These are phyloP conservation scores for Cytospora mali DNA, from an alignment of 2,329 filamentous ascomycete species.

Conservation along the genomic window DNA sequence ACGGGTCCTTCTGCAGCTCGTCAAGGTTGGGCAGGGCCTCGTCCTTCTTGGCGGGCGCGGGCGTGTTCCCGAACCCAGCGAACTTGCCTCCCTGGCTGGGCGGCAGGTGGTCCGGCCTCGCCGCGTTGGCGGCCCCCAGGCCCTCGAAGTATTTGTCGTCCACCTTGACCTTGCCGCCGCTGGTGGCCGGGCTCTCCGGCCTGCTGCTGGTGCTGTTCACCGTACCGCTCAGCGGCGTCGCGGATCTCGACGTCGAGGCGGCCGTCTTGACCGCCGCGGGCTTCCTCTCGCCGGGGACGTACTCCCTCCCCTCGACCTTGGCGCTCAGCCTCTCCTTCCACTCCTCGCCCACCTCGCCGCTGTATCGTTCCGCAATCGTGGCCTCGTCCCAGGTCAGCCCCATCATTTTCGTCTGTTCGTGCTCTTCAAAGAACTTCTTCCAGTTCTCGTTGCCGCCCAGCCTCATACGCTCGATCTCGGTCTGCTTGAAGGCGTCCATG, in stretches of 20 bases:
- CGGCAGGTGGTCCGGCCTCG: conserved; percentile 71
- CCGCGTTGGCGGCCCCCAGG: conserved; percentile 81
- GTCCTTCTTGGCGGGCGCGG: conserved; percentile 51
- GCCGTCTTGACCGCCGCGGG: conserved; percentile 33
- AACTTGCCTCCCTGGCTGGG: conserved; percentile 94
- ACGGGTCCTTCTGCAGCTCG: conserved; percentile 87
- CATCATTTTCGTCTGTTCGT: conserved; percentile 66
- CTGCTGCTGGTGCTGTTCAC: conserved; percentile 39
- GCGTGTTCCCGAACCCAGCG: conserved; percentile 82
- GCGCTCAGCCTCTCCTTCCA: conserved; percentile 89
- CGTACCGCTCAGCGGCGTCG: conserved; percentile 41
- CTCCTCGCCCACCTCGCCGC: conserved; percentile 87
- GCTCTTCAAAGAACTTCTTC: conserved; percentile 81
- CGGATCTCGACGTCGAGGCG: conserved; percentile 22
- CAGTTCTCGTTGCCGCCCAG: conserved; percentile 87
- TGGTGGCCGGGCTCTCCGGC: conserved; percentile 41
- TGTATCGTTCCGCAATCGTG: conserved; percentile 88
- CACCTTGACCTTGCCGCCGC: conserved; percentile 58
- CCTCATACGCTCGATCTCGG: conserved; percentile 92
- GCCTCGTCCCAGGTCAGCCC: conserved; percentile 80
- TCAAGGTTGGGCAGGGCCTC: conserved; percentile 68
- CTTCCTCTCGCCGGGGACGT: conserved; percentile 72
- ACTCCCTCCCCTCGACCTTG: conserved; percentile 86
- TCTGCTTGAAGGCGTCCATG: conserved; percentile 97
- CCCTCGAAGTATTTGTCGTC: conserved; percentile 90